Evolutionary conservation across 2,329 filamentous ascomycete species (phyloP), one percentile per base, ranked within the genome.

Genomic region (Aspergillus sp.): DNA sequence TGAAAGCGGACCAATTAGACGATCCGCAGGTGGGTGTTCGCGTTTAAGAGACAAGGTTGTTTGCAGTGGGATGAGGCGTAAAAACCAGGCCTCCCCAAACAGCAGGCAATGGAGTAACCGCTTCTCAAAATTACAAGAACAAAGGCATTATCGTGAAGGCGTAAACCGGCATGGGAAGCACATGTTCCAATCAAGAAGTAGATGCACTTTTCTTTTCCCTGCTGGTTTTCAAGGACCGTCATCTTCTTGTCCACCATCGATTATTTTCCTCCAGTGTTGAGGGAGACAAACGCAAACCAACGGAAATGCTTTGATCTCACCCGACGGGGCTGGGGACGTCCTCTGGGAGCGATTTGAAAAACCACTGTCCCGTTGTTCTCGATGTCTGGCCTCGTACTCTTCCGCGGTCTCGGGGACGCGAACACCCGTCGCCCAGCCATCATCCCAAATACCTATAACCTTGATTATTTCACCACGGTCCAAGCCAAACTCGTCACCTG

Each of bases 391-490:
- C 66, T 96, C 90, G 87, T 91, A 97, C 62, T 97, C 91, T 60
- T 98, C 93, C 2, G 92, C 92, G 55, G 86, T 84, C 67, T 96
- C 90, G 53, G 88, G 83, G 55, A 96, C 79, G 70, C 96, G 83
- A 55, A 97, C 84, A 67, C 95, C 95, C 1, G 95, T 99, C 11
- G 95, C 95, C 95, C 95, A 99, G 47, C 95, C 95, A 72, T 99
- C 95, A 69, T 99, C 95, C 95, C 95, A 99, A 64, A 99, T 99
- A 61, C 95, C 95, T 32, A 98, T 89, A 13, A 99, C 88, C 78
- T 97, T 98, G 69, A 99, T 83, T 93, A 99, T 97, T 71, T 99
- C 95, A 53, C 95, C 95, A 57, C 95, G 87, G 68, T 98, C 95
- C 38, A 99, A 81, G 39, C 91, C 83, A 70, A 98, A 98, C 71